Conservation (phyloP, 495 filamentous ascomycete genomes). For the Podospora appendiculata region DNA sequence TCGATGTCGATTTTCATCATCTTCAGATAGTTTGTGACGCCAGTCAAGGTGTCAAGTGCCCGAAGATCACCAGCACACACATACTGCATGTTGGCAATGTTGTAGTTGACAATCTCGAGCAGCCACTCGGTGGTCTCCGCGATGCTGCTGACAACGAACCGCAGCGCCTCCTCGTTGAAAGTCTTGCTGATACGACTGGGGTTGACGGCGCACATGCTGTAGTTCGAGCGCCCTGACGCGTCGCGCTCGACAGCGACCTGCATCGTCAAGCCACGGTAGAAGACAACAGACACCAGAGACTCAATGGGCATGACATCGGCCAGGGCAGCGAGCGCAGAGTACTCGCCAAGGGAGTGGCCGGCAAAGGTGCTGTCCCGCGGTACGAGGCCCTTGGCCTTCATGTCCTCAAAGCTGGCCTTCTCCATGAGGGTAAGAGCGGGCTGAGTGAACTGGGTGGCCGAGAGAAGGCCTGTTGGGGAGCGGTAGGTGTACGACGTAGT, state of each 20-base stretch:
- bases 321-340: constrained; percentile 91
- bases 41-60: constrained; percentile 88
- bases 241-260: constrained; percentile 98
- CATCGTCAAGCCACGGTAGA: constrained; percentile 99
- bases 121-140: constrained; percentile 90
- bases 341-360: constrained; percentile 96
- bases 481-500: constrained; percentile 95
- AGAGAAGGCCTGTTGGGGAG: constrained; percentile 89
- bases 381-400: constrained; percentile 93
- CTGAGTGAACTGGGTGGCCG: constrained; percentile 97
- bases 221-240: constrained; percentile 84
- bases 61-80: constrained; percentile 96
- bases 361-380: constrained; percentile 95
- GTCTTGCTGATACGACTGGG: constrained; percentile 94
- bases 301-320: constrained; percentile 99
- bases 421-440: constrained; percentile 97
- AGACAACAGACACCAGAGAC: constrained; percentile 94
- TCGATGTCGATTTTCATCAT: constrained; percentile 94
- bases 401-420: constrained; percentile 98
- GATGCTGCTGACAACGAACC: constrained; percentile 91
- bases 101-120: constrained; percentile 97
- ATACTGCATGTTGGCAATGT: constrained; percentile 97
- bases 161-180: constrained; percentile 93
- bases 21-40: constrained; percentile 90
- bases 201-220: constrained; percentile 98